Conservation (phyloP, 2,329 filamentous ascomycete genomes). For the Lachnellula suecica region DNA sequence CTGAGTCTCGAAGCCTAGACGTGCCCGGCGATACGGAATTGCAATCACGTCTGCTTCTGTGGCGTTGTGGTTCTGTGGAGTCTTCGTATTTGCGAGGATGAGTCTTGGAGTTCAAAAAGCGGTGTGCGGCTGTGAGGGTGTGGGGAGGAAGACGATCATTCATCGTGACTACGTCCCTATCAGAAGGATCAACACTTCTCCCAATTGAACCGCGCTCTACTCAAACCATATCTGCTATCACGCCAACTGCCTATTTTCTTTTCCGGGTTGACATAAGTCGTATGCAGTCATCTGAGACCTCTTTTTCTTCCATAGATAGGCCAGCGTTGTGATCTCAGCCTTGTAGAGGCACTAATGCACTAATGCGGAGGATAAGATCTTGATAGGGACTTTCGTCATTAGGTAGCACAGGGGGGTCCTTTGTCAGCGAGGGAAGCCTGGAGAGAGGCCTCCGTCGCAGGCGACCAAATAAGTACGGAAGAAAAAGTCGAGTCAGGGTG, state of each 20-base stretch:
- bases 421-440: conserved; percentile 1
- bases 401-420: neutral
- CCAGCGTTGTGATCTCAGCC: conserved; percentile 10
- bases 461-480: conserved; percentile 1
- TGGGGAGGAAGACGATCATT: conserved; percentile 21
- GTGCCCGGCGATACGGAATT: neutral
- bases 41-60: neutral
- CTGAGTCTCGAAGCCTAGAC: neutral
- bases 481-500: neutral
- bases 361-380: conserved; percentile 12
- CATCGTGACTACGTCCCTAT: conserved; percentile 4
- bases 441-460: neutral
- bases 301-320: conserved; percentile 3
- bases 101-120: conserved; percentile 19
- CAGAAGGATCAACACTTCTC: conserved; percentile 3
- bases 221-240: neutral
- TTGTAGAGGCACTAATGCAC: conserved; percentile 8
- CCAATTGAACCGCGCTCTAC: neutral
- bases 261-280: conserved; percentile 1
- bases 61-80: conserved; percentile 2
- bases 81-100: conserved; percentile 10
- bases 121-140: conserved; percentile 24
- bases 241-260: conserved; percentile 3
- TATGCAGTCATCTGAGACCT: conserved; percentile 12
- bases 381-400: conserved; percentile 7